Conservation (phyloP, 331 rosid species). For the Rhamnella rubrinervis region DNA sequence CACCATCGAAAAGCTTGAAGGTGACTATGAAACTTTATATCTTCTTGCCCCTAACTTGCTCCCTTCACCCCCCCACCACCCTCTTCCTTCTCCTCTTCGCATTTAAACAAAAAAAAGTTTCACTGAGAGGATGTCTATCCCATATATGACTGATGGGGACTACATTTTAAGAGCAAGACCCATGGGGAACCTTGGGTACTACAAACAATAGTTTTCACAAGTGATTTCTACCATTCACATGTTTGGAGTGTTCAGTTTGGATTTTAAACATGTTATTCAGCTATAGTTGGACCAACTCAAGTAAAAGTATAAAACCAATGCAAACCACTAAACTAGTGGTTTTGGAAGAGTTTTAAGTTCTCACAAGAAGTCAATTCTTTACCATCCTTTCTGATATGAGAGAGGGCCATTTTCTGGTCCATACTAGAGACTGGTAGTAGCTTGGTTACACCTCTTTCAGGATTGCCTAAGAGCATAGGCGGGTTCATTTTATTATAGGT, state of each 20-base stretch:
- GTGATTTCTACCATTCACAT: not conserved
- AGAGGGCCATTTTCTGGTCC: not conserved
- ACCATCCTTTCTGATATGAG: not conserved
- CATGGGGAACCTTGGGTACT: not conserved
- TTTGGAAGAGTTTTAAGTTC: not conserved
- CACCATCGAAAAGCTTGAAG: slow-evolving; percentile 76
- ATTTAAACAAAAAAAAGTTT: not conserved
- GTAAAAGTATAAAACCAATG: not conserved
- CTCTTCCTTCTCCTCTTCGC: not conserved
- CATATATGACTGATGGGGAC: not conserved
- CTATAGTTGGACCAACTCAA: not conserved
- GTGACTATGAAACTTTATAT: slow-evolving; percentile 26
- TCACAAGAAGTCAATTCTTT: not conserved
- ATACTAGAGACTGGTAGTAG: not conserved
- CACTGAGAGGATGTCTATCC: not conserved
- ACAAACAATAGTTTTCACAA: not conserved
- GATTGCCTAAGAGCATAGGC: not conserved
- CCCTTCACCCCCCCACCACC: too few species aligned
- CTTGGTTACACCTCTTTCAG: not conserved
- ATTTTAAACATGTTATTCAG: not conserved
- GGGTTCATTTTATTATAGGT: too few species aligned
- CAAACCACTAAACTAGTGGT: not conserved
- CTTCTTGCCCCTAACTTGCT: not conserved
- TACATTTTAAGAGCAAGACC: not conserved
- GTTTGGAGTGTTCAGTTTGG: not conserved